phyloP scores from a whole-genome alignment of 176 grass and related monocot genomes.

The Ensete ventricosum region DNA sequence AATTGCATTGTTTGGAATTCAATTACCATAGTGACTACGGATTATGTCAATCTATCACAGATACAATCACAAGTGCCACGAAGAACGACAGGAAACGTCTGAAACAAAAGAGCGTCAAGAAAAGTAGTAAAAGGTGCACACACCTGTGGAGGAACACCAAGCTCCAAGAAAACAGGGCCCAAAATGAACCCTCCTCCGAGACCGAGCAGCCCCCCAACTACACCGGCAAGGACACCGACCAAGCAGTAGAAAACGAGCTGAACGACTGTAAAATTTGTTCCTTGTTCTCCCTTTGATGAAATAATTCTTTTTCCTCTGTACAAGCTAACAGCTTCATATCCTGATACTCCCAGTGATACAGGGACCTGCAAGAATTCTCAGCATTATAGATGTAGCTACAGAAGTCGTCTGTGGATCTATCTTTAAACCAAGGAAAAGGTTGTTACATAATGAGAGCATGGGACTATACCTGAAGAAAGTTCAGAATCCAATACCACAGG shows the following conservation, averaged over 20 bases:
- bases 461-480: constrained; percentile 70
- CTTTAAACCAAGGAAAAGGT: not conserved
- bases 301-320: constrained; percentile 59
- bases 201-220: constrained; percentile 32
- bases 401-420: not conserved
- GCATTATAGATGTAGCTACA: not conserved
- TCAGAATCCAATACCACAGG: constrained; percentile 68
- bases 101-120: not conserved
- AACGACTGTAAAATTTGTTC: constrained; percentile 20
- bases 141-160: constrained; percentile 36
- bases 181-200: constrained; percentile 38
- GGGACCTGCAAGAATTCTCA: constrained; percentile 36
- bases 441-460: not conserved
- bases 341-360: constrained; percentile 59
- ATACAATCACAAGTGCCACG: not conserved
- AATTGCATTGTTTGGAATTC: too few species aligned
- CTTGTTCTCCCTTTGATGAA: constrained; percentile 10
- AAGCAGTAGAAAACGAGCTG: constrained; percentile 21
- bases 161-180: constrained; percentile 37
- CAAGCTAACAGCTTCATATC: constrained; percentile 70
- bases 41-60: not conserved
- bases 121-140: not conserved
- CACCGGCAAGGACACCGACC: constrained; percentile 19
- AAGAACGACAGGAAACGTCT: not conserved
- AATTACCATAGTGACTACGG: too few species aligned